These are phyloP conservation scores for Alliaria petiolata DNA, from an alignment of 345 rosid species.

Conservation along the genomic window DNA sequence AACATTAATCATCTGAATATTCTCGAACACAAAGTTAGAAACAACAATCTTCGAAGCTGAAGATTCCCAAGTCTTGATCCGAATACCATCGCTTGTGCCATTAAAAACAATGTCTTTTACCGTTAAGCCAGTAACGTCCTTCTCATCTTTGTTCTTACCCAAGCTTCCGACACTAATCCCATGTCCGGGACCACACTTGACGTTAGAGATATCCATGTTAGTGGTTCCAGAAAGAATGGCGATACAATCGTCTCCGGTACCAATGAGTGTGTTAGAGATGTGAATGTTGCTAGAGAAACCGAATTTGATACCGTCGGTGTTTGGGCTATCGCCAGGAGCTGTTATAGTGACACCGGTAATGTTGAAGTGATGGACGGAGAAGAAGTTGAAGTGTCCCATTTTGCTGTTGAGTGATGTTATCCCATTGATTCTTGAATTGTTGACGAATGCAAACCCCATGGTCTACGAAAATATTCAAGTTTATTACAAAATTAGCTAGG, in stretches of 20 bases:
- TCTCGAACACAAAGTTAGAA: constrained; percentile 20
- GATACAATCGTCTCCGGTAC: too few relatives aligned
- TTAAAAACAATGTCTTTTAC: constrained; percentile 14
- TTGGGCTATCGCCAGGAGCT: constrained; percentile 23
- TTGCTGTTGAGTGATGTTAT: constrained; percentile 34
- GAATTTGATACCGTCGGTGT: constrained; percentile 36
- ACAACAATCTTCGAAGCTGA: constrained; percentile 9
- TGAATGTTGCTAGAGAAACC: too few relatives aligned
- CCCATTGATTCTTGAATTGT: constrained; percentile 15
- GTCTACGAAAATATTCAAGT: not conserved
- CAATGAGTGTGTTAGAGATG: too few relatives aligned
- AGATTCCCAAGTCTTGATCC: constrained; percentile 33
- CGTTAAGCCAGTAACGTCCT: not conserved
- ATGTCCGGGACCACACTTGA: constrained; percentile 29
- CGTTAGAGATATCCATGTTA: constrained; percentile 20
- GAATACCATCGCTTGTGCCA: constrained; percentile 23
- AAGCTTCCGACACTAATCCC: constrained; percentile 30
- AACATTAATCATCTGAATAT: constrained; percentile 29
- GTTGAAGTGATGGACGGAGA: constrained; percentile 16
- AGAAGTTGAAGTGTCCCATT: constrained; percentile 26
- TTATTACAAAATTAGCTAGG: not conserved
- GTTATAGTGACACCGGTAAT: constrained; percentile 16
- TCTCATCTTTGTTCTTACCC: constrained; percentile 23
- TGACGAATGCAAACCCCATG: constrained; percentile 28
- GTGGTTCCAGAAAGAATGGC: too few relatives aligned